Percentiles rank a stretch among this genome's conserved stretches.
Evolutionary conservation across 805 yeast genomes (phyloP).

Genomic region (Nakazawaea holstii): DNA sequence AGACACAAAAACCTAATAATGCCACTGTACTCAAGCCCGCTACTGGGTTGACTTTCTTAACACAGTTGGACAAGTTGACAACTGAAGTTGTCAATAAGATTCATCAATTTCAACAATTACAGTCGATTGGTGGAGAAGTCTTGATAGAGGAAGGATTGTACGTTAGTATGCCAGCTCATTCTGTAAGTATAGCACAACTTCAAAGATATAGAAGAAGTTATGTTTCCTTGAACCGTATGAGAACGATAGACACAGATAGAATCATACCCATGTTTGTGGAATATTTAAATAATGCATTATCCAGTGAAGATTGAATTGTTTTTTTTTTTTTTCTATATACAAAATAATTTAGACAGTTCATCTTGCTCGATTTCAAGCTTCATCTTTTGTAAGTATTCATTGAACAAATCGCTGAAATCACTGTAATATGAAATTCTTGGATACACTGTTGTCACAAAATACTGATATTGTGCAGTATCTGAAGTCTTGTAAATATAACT

Average conservation of each 20-base stretch:
- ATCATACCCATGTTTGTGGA: constrained; percentile 73
- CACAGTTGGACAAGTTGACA: constrained; percentile 71
- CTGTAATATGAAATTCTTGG: constrained; percentile 3
- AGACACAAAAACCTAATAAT: constrained; percentile 71
- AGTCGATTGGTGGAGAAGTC: constrained; percentile 42
- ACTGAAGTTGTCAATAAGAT: constrained; percentile 57
- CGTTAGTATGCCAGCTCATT: constrained; percentile 58
- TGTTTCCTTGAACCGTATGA: constrained; percentile 72
- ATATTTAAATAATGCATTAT: constrained; percentile 61
- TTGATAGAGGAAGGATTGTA: constrained; percentile 34
- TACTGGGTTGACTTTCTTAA: constrained; percentile 66
- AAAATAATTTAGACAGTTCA: neutral
- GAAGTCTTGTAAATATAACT: constrained; percentile 6
- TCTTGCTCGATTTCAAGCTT: neutral
- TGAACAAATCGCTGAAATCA: constrained; percentile 1
- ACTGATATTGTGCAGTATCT: neutral
- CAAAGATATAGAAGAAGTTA: constrained; percentile 83
- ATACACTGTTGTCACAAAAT: constrained; percentile 5
- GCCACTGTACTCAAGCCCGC: constrained; percentile 85
- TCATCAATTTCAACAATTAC: constrained; percentile 55
- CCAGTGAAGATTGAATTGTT: constrained; percentile 20
- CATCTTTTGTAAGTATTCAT: constrained; percentile 2
- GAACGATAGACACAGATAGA: constrained; percentile 65
- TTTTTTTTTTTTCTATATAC: neutral
- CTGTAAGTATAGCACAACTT: constrained; percentile 67